Percentiles rank a stretch among this genome's conserved stretches.
Evolutionary conservation across 225 moss, liverwort and hornwort species (phyloP).

Genomic region (Anthoceros angustus): DNA sequence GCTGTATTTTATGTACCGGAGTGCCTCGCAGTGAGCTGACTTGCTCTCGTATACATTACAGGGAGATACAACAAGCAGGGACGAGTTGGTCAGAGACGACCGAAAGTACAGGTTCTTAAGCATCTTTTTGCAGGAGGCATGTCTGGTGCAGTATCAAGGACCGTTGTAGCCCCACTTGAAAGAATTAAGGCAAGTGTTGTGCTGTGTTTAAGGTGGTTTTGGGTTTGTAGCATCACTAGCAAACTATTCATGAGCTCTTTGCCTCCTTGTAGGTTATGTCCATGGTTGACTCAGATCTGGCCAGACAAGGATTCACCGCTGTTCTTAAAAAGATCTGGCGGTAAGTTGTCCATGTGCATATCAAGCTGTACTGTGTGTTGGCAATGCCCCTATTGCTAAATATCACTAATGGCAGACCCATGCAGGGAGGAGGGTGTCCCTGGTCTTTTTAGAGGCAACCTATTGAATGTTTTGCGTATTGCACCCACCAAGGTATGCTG

Average conservation of each 20-base stretch:
- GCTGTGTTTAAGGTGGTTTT: background rate
- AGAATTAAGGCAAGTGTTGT: constrained; percentile 6
- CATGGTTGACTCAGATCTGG: constrained; percentile 11
- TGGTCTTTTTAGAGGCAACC: constrained; percentile 12
- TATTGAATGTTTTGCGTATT: constrained; percentile 6
- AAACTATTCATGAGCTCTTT: background rate
- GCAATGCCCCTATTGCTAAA: background rate
- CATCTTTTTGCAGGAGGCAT: constrained; percentile 13
- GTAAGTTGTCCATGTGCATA: background rate
- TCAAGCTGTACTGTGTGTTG: too few relatives aligned
- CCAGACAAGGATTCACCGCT: constrained; percentile 4
- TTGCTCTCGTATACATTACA: background rate
- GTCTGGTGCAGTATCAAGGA: constrained; percentile 8
- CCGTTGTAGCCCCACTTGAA: constrained; percentile 12
- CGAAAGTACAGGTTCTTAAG: constrained; percentile 8
- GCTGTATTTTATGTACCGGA: background rate
- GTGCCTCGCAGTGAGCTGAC: background rate
- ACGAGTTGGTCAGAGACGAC: background rate
- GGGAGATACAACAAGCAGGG: constrained; percentile 4
- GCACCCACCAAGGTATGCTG: constrained; percentile 8
- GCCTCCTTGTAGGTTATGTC: constrained; percentile 5
- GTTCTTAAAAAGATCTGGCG: constrained; percentile 6
- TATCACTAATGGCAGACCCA: background rate
- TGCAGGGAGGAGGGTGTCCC: constrained; percentile 10
- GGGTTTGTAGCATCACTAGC: background rate